Conservation (phyloP, 2,329 filamentous ascomycete species). For the Scleromitrula shiraiana region DNA sequence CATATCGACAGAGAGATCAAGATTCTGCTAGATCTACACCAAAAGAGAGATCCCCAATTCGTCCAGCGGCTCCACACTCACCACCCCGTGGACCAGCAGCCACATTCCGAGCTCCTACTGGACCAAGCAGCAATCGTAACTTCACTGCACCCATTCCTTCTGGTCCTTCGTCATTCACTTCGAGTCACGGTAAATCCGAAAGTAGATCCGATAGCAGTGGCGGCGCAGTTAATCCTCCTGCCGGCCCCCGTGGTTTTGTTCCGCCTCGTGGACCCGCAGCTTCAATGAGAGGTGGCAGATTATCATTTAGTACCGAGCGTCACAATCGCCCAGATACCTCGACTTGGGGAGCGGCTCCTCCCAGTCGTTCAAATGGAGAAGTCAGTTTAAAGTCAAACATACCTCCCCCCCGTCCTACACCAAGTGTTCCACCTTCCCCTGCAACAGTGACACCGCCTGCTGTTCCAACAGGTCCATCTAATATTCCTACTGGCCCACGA, state of each 20-base stretch:
- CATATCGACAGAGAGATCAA: constrained; percentile 22
- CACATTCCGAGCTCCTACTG: constrained; percentile 26
- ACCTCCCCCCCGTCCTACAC: constrained; percentile 18
- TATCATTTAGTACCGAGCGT: constrained; percentile 25
- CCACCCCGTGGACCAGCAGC: constrained; percentile 29
- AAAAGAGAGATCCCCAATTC: constrained; percentile 26
- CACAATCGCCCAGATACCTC: constrained; percentile 21
- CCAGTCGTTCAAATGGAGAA: constrained; percentile 14
- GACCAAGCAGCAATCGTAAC: constrained; percentile 26
- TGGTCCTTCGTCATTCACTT: constrained; percentile 10
- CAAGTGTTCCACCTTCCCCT: constrained; percentile 24
- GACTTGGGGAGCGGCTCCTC: constrained; percentile 25
- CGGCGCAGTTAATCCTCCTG: constrained; percentile 20
- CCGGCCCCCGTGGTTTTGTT: constrained; percentile 30
- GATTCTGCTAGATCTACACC: constrained; percentile 27
- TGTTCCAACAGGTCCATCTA: constrained; percentile 24
- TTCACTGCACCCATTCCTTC: constrained; percentile 22
- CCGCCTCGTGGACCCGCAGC: constrained; percentile 21
- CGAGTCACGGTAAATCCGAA: constrained; percentile 19
- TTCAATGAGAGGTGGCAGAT: constrained; percentile 25
- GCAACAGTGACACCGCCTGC: constrained; percentile 17
- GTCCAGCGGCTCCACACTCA: constrained; percentile 23
- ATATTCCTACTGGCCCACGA: constrained; percentile 27
- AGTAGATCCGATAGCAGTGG: constrained; percentile 17
- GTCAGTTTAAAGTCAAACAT: constrained; percentile 14